Evolutionary conservation across 2,329 filamentous ascomycete species (phyloP).

Genomic region (Thielaviopsis musarum): DNA sequence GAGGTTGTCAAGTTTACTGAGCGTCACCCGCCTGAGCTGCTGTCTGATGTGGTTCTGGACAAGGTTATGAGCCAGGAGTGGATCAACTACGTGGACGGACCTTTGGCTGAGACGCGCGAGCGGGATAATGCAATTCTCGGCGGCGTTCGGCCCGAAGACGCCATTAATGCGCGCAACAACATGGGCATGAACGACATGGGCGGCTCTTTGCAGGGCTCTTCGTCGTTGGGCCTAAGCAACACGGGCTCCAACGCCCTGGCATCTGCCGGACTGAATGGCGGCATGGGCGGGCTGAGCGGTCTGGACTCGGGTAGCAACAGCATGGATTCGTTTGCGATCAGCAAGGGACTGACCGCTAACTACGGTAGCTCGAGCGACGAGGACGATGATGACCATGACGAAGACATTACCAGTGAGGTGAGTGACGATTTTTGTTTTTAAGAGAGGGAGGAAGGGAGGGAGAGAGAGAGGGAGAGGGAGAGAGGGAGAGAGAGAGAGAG

Average conservation of each 20-base stretch:
- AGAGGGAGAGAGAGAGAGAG: background rate
- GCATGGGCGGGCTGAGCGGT: background rate
- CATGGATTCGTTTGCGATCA: constrained; percentile 55
- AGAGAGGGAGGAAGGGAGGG: background rate
- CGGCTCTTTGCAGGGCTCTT: constrained; percentile 26
- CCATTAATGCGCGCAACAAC: constrained; percentile 50
- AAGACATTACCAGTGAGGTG: constrained; percentile 54
- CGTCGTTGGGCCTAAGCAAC: constrained; percentile 14
- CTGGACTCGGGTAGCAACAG: constrained; percentile 43
- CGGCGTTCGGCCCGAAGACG: constrained; percentile 81
- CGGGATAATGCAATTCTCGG: constrained; percentile 96
- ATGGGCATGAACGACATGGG: constrained; percentile 30
- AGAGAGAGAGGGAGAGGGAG: background rate
- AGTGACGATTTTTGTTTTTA: constrained; percentile 20
- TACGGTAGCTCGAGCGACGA: constrained; percentile 93
- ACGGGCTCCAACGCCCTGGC: constrained; percentile 52
- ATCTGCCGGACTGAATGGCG: constrained; percentile 62
- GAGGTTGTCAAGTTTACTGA: constrained; percentile 98
- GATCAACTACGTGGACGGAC: constrained; percentile 89
- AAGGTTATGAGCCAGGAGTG: constrained; percentile 79
- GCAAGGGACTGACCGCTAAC: constrained; percentile 62
- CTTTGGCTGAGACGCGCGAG: constrained; percentile 82
- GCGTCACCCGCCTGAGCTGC: constrained; percentile 71
- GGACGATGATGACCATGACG: constrained; percentile 79
- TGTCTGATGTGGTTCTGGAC: constrained; percentile 71